phyloP scores from a whole-genome alignment of 148 eudicot genomes.

The Camellia granthamiana region DNA sequence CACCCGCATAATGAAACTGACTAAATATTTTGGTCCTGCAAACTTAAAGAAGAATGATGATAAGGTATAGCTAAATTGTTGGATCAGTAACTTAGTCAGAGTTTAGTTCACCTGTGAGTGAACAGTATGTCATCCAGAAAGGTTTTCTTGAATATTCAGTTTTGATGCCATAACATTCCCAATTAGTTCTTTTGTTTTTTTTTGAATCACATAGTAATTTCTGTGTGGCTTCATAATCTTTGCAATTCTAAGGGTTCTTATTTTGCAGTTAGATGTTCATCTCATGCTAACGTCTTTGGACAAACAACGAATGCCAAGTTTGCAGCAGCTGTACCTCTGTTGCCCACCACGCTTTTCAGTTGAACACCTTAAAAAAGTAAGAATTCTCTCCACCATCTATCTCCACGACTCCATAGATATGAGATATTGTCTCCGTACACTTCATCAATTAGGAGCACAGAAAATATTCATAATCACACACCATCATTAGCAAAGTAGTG shows the following conservation, averaged over 20 bases:
- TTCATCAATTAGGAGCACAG: background rate
- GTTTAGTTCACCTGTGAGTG: background rate
- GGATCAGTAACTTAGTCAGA: background rate
- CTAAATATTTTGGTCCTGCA: slow-evolving; percentile 29
- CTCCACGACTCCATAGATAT: background rate
- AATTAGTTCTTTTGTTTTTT: background rate
- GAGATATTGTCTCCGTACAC: background rate
- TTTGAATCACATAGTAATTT: background rate
- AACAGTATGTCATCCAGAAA: background rate
- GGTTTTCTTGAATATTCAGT: background rate
- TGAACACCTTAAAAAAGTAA: slow-evolving; percentile 24
- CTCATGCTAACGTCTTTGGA: slow-evolving; percentile 28
- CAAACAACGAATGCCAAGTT: slow-evolving; percentile 19
- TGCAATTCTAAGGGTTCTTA: slow-evolving; percentile 10
- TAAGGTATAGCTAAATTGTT: slow-evolving; percentile 27
- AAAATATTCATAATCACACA: background rate
- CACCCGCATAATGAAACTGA: slow-evolving; percentile 41
- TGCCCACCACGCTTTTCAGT: slow-evolving; percentile 19
- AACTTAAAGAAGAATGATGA: slow-evolving; percentile 40
- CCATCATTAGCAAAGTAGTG: background rate
- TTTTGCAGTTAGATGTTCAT: slow-evolving; percentile 28
- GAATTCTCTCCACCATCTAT: slow-evolving; percentile 6
- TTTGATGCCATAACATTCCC: background rate
- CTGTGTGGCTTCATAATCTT: background rate
- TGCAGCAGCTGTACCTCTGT: slow-evolving; percentile 21